Evolutionary conservation across 139 green algal genomes (phyloP).

Genomic region (Deuterostichococcus epilithicus): DNA sequence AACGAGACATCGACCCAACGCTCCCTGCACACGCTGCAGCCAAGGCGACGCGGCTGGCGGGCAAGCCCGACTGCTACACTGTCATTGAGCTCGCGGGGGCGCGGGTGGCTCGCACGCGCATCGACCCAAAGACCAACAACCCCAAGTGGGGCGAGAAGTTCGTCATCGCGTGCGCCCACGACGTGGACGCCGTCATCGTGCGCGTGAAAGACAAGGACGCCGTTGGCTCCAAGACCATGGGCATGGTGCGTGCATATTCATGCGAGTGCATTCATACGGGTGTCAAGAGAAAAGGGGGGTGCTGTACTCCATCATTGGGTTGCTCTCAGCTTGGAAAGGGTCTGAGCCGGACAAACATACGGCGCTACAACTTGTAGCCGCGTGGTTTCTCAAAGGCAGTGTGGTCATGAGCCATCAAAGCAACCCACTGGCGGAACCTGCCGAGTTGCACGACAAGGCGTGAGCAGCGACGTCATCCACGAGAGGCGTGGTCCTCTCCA

Average conservation of each 20-base stretch:
- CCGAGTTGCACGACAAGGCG: too few relatives aligned
- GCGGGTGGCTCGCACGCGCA: conserved; percentile 11
- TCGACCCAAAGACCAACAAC: neutral
- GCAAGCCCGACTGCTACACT: neutral
- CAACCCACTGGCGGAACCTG: too few relatives aligned
- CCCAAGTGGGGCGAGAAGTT: conserved; percentile 25
- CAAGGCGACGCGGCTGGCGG: neutral
- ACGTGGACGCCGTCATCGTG: conserved; percentile 2
- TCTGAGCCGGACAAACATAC: neutral
- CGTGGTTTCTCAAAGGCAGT: neutral
- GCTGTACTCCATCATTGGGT: too few relatives aligned
- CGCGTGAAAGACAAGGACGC: conserved; percentile 14
- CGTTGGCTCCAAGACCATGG: conserved; percentile 8
- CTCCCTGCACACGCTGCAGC: neutral
- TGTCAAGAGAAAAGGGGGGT: too few relatives aligned
- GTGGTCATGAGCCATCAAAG: too few relatives aligned
- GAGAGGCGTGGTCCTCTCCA: too few relatives aligned
- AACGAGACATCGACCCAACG: neutral
- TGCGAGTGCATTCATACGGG: neutral
- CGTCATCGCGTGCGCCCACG: conserved; percentile 20
- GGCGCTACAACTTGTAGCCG: neutral
- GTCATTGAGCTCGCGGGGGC: neutral
- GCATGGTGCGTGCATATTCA: neutral
- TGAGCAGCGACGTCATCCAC: too few relatives aligned
- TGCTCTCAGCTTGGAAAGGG: neutral